Conservation (phyloP, 805 yeast genomes). For the Myxozyma lipomycoides region DNA sequence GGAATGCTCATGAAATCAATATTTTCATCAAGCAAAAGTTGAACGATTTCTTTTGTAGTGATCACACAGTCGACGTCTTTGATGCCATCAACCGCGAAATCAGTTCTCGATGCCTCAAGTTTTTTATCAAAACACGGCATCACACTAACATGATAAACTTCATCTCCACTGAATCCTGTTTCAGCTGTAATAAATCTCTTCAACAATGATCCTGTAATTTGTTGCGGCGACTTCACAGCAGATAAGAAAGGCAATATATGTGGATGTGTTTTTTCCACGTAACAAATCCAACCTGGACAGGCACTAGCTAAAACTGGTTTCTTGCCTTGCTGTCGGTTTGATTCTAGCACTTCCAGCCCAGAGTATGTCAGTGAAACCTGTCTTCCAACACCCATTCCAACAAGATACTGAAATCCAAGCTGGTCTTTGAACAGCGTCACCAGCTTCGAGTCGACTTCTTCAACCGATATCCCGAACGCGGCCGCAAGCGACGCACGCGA, state of each 20-base stretch:
- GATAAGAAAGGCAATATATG: slow-evolving; percentile 68
- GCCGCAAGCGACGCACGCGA: slow-evolving; percentile 75
- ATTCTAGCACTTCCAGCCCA: slow-evolving; percentile 40
- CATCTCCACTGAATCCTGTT: slow-evolving; percentile 33
- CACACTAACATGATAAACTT: slow-evolving; percentile 73
- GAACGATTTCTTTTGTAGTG: slow-evolving; percentile 82
- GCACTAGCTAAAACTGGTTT: slow-evolving; percentile 63
- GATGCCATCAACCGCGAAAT: slow-evolving; percentile 42
- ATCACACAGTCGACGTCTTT: slow-evolving; percentile 89
- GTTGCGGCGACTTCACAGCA: slow-evolving; percentile 84
- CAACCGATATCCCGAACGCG: slow-evolving; percentile 53
- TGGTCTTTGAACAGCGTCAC: slow-evolving; percentile 53
- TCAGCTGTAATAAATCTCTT: slow-evolving; percentile 49
- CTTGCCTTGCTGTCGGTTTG: background rate
- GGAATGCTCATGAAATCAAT: slow-evolving; percentile 30
- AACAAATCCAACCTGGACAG: slow-evolving; percentile 96
- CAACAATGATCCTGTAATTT: slow-evolving; percentile 76
- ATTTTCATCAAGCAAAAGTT: slow-evolving; percentile 56
- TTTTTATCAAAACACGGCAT: slow-evolving; percentile 99
- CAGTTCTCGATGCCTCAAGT: slow-evolving; percentile 87
- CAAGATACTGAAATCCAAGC: slow-evolving; percentile 68
- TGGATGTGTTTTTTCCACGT: slow-evolving; percentile 94
- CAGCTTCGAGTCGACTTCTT: slow-evolving; percentile 58
- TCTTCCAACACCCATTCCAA: slow-evolving; percentile 83
- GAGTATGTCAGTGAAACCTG: slow-evolving; percentile 54